Conservation (phyloP, 257 asterid genomes). For the Pogostemon cablin region DNA sequence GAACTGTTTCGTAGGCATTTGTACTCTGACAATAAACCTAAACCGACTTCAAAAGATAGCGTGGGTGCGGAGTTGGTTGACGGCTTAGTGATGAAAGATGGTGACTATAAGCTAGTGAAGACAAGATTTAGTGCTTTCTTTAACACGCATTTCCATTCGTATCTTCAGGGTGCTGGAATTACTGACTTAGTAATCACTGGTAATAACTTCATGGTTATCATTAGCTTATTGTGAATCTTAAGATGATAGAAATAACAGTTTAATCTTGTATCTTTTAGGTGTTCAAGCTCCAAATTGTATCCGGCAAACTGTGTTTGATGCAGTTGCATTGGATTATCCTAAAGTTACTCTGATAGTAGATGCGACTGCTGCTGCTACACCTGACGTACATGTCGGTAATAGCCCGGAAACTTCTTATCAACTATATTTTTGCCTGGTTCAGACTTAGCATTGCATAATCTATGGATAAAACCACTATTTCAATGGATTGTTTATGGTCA, state of each 20-base stretch:
- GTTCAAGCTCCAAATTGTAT: conserved; percentile 96
- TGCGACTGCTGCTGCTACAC: conserved; percentile 91
- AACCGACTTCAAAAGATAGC: conserved; percentile 71
- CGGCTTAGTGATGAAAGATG: conserved; percentile 71
- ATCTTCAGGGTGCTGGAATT: conserved; percentile 69
- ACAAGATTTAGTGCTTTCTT: conserved; percentile 91
- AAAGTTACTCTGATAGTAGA: conserved; percentile 66
- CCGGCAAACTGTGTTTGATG: conserved; percentile 85
- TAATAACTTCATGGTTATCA: conserved; percentile 29
- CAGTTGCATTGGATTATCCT: conserved; percentile 74
- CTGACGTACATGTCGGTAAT: conserved; percentile 74
- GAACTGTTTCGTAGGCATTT: conserved; percentile 72
- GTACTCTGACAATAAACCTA: conserved; percentile 59
- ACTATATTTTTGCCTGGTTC: neutral
- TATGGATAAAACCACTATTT: no score
- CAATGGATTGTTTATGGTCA: neutral
- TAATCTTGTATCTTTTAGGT: conserved; percentile 45
- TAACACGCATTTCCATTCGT: conserved; percentile 76
- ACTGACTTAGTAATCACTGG: conserved; percentile 62
- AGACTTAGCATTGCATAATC: no score
- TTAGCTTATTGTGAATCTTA: neutral
- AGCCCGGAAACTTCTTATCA: neutral
- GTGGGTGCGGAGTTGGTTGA: conserved; percentile 86
- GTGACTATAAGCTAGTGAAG: conserved; percentile 85
- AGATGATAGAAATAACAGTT: neutral